Base-by-base conservation (phyloP, 768 basidiomycete species). In the Rhizopogon roseolus region DNA sequence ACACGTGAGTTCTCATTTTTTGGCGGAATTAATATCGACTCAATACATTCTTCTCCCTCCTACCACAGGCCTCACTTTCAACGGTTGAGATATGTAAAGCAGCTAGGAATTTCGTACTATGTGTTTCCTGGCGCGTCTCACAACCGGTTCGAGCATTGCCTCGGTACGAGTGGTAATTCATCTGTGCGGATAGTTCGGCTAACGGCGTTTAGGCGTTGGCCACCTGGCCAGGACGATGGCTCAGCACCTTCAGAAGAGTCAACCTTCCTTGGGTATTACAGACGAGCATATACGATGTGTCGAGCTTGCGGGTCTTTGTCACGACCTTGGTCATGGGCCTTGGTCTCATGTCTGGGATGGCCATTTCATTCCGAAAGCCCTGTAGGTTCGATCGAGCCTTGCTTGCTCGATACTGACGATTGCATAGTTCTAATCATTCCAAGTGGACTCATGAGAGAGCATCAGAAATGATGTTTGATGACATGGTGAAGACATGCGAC, bases 291-390 rank as follows among this genome's bases (percentile, higher is more conserved):
- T 92, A 29, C 75, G 76, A 48, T 93, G 91, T 54, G 84, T 93
- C 16, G 85, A 88, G 54, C 72, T 93, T 22, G 90, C 90, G 0
- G 91, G 89, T 0, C 73, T 92, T 3, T 91, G 90, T 53, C 91
- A 93, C 60, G 90, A 93, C 66, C 79, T 93, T 4, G 90, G 89
- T 0, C 90, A 92, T 61, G 91, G 91, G 0, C 90, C 90, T 0
- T 92, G 87, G 84, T 86, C 83, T 54, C 91, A 93, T 65, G 85
- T 93, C 7, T 93, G 88, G 85, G 90, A 93, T 57, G 70, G 72
- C 6, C 62, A 73, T 50, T 91, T 90, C 66, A 90, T 93, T 49
- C 88, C 88, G 0, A 53, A 61, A 4, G 83, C 81, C 1, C 57
- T 81, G 90, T 90, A 61, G 60, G 81, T 75, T n/a, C 17, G 1